Evolutionary conservation across 148 eudicot genomes (phyloP).

Genomic region (Vaccinium darrowii): DNA sequence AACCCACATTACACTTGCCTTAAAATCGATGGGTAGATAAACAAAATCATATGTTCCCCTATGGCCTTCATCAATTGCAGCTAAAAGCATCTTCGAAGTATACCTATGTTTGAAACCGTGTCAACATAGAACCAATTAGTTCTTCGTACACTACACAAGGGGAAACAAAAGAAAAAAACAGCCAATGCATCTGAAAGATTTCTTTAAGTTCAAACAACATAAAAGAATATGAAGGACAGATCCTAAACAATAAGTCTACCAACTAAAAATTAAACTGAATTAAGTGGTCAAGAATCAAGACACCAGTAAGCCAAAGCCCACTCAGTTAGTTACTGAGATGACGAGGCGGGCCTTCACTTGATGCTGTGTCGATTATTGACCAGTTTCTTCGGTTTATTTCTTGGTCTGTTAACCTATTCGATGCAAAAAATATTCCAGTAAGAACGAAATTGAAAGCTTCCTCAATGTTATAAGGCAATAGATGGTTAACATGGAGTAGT

Average conservation of each 20-base stretch:
- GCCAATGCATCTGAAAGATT: not conserved
- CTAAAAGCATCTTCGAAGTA: slow-evolving; percentile 93
- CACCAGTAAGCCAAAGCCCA: not conserved
- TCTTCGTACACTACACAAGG: not conserved
- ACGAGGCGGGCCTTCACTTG: not conserved
- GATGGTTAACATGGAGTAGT: not conserved
- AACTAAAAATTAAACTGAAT: not conserved
- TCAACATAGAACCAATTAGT: slow-evolving; percentile 4
- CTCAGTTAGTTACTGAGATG: not conserved
- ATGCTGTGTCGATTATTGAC: not conserved
- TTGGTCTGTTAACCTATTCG: not conserved
- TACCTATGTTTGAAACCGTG: slow-evolving; percentile 46
- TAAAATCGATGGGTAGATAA: slow-evolving; percentile 86
- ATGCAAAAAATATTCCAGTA: not conserved
- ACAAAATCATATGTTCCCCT: slow-evolving; percentile 88
- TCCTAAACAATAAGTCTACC: not conserved
- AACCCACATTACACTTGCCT: slow-evolving; percentile 49
- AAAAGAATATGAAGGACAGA: not conserved
- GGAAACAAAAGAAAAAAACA: not conserved
- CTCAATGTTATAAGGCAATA: not conserved
- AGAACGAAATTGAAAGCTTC: slow-evolving; percentile 2
- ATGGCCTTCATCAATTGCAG: slow-evolving; percentile 85
- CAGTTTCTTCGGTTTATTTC: not conserved
- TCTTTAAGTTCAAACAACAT: not conserved
- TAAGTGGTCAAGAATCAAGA: not conserved